A percentile compares a stretch with the other conserved stretches of the same genome.
Evolutionary conservation across 306 rosid species (phyloP).

Genomic region (Betula pendula): DNA sequence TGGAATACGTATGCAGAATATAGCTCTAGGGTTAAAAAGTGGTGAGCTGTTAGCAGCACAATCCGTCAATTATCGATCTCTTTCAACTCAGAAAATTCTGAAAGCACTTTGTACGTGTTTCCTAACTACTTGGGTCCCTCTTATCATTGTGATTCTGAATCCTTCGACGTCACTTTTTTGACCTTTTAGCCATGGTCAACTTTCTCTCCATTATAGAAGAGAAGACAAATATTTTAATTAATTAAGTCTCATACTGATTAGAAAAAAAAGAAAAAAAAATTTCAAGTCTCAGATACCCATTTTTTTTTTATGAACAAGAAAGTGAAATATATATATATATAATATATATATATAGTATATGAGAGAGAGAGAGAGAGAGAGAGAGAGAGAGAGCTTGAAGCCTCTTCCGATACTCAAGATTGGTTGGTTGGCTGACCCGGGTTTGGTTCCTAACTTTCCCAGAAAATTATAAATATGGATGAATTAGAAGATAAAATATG

Average conservation of each 20-base stretch:
- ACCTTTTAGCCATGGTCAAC: slow-evolving; percentile 29
- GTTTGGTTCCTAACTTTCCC: slow-evolving; percentile 3
- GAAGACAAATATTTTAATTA: too few species aligned
- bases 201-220: too few species aligned
- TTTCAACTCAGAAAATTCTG: slow-evolving; percentile 1
- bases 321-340: too few species aligned
- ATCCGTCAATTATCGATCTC: too few species aligned
- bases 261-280: too few species aligned
- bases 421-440: slow-evolving; percentile 24
- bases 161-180: slow-evolving; percentile 39
- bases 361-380: too few species aligned
- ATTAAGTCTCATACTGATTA: too few species aligned
- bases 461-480: not conserved
- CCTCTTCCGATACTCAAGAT: not conserved
- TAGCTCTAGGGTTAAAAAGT: not conserved
- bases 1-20: not conserved
- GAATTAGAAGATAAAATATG: not conserved
- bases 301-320: too few species aligned
- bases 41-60: too few species aligned
- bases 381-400: not conserved
- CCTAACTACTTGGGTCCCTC: slow-evolving; percentile 39
- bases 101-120: not conserved
- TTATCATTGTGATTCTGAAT: slow-evolving; percentile 25
- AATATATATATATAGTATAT: too few species aligned
- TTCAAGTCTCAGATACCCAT: too few species aligned